Base-by-base conservation (phyloP, 352 stramenopile species). In the Phytophthora pinifolia region DNA sequence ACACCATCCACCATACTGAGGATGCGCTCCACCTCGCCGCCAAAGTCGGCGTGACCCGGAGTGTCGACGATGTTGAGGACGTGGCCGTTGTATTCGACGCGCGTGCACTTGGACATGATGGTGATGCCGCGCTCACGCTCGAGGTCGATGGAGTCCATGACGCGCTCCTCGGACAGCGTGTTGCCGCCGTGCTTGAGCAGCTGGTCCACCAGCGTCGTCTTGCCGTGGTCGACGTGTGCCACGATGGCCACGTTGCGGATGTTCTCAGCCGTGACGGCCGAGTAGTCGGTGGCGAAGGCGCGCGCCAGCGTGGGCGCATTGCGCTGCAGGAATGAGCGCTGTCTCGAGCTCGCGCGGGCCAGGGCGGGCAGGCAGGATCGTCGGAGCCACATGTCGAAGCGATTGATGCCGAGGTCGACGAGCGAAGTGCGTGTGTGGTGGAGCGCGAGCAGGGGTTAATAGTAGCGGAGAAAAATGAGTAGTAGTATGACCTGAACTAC, bases 41-140 rank as follows among this genome's bases (percentile, higher is more conserved):
- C 96, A 72, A 99, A 99, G 65, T 99, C 97, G n/a, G 93, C 88
- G 77, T 99, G 97, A 15, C 97, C 97, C 0, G 97, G 97, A 14
- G 96, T 99, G 83, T 99, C 96, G 12, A 99, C 96, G 31, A 99
- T 94, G 72, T 99, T 99, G 55, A 99, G 88, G 45, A 97, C 81
- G 36, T 97, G 79, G 36, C 88, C 96, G 42, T 86, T 79, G 74
- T 98, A 99, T 59, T 98, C 76, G 46, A 99, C 83, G 27, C 96
- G 85, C 39, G 96, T 99, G 55, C 96, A 97, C 78, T 99, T 99
- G 62, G 88, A 98, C 70, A 98, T 98, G 72, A 99, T 99, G 14
- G 97, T 99, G 65, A 99, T 99, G 14, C 97, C 97, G 14, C 97
- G 93, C 76, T 99, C 97, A 46, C 94, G 90, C 83, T 99, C 97